Base-by-base conservation (phyloP, 225 moss, liverwort and hornwort genomes). In the Ulota crispa region DNA sequence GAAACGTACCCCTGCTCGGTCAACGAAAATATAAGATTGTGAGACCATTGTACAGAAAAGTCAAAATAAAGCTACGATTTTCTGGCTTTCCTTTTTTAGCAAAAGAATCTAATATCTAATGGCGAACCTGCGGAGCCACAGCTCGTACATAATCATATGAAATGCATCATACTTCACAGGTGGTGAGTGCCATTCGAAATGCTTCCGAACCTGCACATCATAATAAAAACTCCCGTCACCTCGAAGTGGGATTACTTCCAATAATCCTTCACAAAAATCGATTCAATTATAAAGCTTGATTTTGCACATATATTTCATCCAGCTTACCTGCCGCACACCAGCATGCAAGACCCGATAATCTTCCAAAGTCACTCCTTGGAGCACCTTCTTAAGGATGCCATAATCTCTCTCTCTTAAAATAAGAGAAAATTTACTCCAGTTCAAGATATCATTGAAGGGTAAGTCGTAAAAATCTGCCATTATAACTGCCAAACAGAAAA, bases 161-260 rank as follows among this genome's bases (percentile, higher is more conserved):
- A 91, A 91, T 56, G 91, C 84, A 56, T 91, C 91, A 55, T 89
- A 89, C 75, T 63, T 86, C 55, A 75, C 67, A 77, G 89, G 85
- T 13, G 91, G 89, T 54, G 89, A 86, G 75, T 91, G 91, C 91
- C 91, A 91, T 70, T 89, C 89, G 70, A 91, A 91, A 78, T 91
- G 91, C 75, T 77, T 85, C 70, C 87, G 85, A 62, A 89, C 85
- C 87, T 91, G 87, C 76, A 60, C 60, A 31, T 68, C 64, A 43
- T 13, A 57, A 53, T n/a, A 12, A 68, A 62, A 34, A 70, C 45
- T 50, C 36, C 28, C 72, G 31, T 75, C 31, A 75, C 32, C 47
- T 78, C 9, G 32, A 24, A 43, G 24, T 64, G 52, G 27, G 15
- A 60, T 8, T 75, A 55, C 21, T 71, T 76, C 15, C 18, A 75